Evolutionary conservation across 768 basidiomycete genomes (phyloP).

Genomic region (Tephrocybe sp.): DNA sequence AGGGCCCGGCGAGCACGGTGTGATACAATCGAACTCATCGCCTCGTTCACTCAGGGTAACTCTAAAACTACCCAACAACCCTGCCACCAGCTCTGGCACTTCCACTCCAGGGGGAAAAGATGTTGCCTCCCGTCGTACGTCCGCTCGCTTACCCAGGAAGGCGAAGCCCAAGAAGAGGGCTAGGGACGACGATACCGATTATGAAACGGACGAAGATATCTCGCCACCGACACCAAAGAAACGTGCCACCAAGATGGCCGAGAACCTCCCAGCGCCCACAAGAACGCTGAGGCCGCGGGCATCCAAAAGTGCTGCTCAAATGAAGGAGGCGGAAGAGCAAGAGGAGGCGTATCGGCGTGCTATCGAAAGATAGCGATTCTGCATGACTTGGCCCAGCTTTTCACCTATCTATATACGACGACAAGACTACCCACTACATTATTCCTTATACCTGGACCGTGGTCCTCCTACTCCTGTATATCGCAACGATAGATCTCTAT

Average conservation of each 20-base stretch:
- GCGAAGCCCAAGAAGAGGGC: constrained; percentile 17
- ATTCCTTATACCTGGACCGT: background rate
- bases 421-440: background rate
- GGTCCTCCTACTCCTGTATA: background rate
- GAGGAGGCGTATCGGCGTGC: constrained; percentile 54
- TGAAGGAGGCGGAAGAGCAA: constrained; percentile 46
- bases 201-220: constrained; percentile 18
- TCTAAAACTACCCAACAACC: constrained; percentile 6
- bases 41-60: constrained; percentile 10
- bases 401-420: background rate
- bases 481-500: background rate
- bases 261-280: constrained; percentile 26
- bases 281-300: constrained; percentile 61
- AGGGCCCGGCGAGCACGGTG: constrained; percentile 1
- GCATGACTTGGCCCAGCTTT: background rate
- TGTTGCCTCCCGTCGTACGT: background rate
- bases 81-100: constrained; percentile 7
- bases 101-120: constrained; percentile 5
- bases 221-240: constrained; percentile 30
- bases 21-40: constrained; percentile 4
- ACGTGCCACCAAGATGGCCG: constrained; percentile 21
- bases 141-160: constrained; percentile 11
- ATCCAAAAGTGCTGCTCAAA: constrained; percentile 49
- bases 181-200: constrained; percentile 18
- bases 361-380: constrained; percentile 22